Evolutionary conservation across 805 yeast genomes (phyloP).

Genomic region (Wickerhamomyces sydowiorum): DNA sequence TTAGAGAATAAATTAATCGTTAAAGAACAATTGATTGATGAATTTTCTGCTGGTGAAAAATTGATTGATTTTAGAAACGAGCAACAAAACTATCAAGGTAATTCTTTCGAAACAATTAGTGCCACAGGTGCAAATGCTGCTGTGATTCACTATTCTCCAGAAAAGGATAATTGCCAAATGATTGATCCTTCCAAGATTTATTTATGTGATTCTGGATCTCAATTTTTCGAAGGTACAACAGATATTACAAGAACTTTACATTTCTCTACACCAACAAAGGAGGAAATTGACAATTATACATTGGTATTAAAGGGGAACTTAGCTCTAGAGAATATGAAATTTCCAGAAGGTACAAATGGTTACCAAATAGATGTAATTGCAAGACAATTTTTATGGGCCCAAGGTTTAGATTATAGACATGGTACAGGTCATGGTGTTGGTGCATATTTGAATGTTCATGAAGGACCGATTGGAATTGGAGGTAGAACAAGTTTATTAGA

Average conservation of each 20-base stretch:
- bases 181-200: conserved; percentile 67
- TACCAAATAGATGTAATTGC: conserved; percentile 75
- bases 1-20: conserved; percentile 51
- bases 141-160: conserved; percentile 71
- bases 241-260: conserved; percentile 90
- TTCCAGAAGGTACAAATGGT: conserved; percentile 76
- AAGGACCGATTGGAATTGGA: conserved; percentile 86
- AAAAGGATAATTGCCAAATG: conserved; percentile 46
- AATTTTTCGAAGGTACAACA: conserved; percentile 90
- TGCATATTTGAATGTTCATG: conserved; percentile 84
- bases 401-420: conserved; percentile 84
- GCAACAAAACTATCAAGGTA: conserved; percentile 54
- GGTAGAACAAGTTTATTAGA: conserved; percentile 40
- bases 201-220: conserved; percentile 87
- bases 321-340: conserved; percentile 72
- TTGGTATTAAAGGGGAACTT: conserved; percentile 88
- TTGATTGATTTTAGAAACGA: conserved; percentile 48
- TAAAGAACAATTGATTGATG: conserved; percentile 43
- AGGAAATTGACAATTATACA: conserved; percentile 66
- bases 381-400: conserved; percentile 73
- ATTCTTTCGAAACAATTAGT: conserved; percentile 73
- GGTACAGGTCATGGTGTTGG: conserved; percentile 99
- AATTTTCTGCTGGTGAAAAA: conserved; percentile 60
- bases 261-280: conserved; percentile 49
- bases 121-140: conserved; percentile 75